Conservation (phyloP, 768 basidiomycete species). For the Panaeolus cyanescens region DNA sequence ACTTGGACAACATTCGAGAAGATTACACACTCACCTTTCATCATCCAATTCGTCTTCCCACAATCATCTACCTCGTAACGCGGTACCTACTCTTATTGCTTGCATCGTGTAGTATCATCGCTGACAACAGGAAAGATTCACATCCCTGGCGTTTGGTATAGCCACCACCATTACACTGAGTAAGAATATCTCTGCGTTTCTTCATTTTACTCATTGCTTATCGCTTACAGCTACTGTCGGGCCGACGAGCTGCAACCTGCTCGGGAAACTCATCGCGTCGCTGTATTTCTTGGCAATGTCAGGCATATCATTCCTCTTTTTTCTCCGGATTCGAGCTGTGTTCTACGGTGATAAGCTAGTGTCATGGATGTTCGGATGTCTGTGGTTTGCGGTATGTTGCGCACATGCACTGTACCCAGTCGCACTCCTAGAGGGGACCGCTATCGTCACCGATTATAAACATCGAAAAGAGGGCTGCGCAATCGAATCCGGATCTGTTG, state of each 20-base stretch:
- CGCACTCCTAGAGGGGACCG: slow-evolving; percentile 9
- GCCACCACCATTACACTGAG: too few species aligned
- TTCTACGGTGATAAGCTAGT: slow-evolving; percentile 23
- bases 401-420: slow-evolving; percentile 23
- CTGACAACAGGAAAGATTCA: too few species aligned
- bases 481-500: too few species aligned
- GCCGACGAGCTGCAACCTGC: too few species aligned
- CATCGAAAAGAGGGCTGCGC: too few species aligned
- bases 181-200: too few species aligned
- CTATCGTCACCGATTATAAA: too few species aligned
- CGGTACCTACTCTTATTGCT: not conserved
- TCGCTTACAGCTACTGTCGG: too few species aligned
- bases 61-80: not conserved
- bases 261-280: slow-evolving; percentile 1
- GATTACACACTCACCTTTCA: not conserved
- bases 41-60: not conserved
- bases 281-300: slow-evolving; percentile 11
- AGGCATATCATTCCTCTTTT: slow-evolving; percentile 28
- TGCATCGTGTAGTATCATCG: too few species aligned
- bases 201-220: too few species aligned
- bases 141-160: not conserved
- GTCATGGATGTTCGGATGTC: slow-evolving; percentile 22
- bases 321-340: slow-evolving; percentile 27
- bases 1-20: not conserved
- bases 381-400: slow-evolving; percentile 31